Base-by-base conservation (phyloP, 208 protist genomes). In the Tetramitus jugosus region DNA sequence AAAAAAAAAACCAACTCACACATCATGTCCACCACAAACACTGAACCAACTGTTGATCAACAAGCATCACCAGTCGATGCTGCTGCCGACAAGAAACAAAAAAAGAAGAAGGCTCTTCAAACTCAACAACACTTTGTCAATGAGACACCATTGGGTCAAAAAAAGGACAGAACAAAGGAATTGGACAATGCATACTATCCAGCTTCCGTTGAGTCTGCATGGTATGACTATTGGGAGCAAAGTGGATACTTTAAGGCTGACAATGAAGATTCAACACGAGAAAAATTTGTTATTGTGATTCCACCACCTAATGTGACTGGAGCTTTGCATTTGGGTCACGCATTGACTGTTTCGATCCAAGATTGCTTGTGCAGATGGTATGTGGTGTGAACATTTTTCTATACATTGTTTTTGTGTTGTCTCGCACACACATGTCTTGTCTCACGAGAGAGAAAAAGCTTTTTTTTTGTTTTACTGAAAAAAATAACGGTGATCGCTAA, bases 231-330 rank as follows among this genome's bases (percentile, higher is more conserved):
- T 94, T 99, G 98, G 97, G 89, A 98, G 83, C 80, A 90, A 39
- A 84, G 83, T 13, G 96, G 94, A 67, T 98, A 94, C 83, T 99
- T 99, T 83, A 86, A 90, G 49, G 93, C 94, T 35, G 83, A 79
- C 84, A 75, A 87, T 84, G 61, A 87, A 79, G 52, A 87, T 85
- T 53, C 86, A 92, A 81, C 77, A 84, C 45, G 33, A 85, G 64
- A 75, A 46, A 84, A 80, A 33, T 99, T 97, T 81, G 88, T 95
- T 20, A 97, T 99, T 78, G 87, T 98, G 33, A 90, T 99, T 42
- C 98, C 98, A 62, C 98, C 98, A 65, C 98, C 98, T 20, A 99
- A 99, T 83, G 98, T 99, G 39, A 99, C 98, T 7, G 98, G 98
- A 23, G 86, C 88, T 53, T 89, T 99, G 20, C 98, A 99, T 84